A percentile compares a stretch with the other conserved stretches of the same genome.
Conservation (phyloP, 2,329 filamentous ascomycete species). For the Fusarium incarnatum region DNA sequence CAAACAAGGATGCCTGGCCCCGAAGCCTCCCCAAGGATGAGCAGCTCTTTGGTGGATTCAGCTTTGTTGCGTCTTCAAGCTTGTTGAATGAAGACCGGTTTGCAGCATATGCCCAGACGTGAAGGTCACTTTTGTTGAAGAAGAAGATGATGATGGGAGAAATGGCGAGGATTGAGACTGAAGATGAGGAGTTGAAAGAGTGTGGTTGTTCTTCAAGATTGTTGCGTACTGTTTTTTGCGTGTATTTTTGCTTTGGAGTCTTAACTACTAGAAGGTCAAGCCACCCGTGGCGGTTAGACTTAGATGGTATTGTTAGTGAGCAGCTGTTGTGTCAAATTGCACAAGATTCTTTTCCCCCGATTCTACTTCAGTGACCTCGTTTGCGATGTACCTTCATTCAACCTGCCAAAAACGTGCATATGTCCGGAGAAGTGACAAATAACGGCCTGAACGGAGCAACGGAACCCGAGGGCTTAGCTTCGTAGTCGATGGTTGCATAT, state of each 20-base stretch:
- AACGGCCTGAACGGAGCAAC: conserved; percentile 4
- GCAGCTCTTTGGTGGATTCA: conserved; percentile 72
- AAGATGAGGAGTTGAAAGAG: conserved; percentile 8
- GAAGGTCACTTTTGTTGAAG: conserved; percentile 2
- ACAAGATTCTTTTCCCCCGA: not conserved
- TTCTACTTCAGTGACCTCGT: not conserved
- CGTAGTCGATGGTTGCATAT: not conserved
- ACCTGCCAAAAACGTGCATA: conserved; percentile 6
- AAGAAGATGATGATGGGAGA: not conserved
- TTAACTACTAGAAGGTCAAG: conserved; percentile 2
- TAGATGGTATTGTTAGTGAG: conserved; percentile 3
- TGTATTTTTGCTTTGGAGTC: conserved; percentile 19
- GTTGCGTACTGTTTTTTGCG: conserved; percentile 9
- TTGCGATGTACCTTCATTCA: not conserved
- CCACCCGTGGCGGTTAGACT: not conserved
- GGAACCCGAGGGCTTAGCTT: conserved; percentile 39
- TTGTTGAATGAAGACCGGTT: conserved; percentile 64
- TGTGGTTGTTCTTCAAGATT: conserved; percentile 8
- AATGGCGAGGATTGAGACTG: not conserved
- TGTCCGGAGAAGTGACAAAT: not conserved
- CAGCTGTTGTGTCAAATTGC: not conserved
- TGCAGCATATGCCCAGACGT: conserved; percentile 42
- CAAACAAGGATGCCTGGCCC: conserved; percentile 57
- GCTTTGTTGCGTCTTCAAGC: conserved; percentile 70
- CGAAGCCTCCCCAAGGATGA: conserved; percentile 62